Base-by-base conservation (phyloP, 306 rosid species). In the Trichosanthes cucumerina region DNA sequence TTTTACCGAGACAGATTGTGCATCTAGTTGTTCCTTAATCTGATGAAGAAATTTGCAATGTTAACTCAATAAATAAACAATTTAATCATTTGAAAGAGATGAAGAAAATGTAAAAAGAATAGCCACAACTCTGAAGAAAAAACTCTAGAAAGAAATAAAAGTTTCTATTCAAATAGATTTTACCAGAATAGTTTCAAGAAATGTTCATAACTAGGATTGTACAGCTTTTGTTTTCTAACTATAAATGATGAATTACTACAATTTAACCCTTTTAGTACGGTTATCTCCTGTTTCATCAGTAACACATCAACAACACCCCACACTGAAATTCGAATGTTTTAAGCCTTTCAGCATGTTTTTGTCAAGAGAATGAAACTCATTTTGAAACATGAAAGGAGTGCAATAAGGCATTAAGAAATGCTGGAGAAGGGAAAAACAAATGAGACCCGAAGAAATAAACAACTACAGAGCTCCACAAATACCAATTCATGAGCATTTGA, bases 21-120 rank as follows among this genome's bases (percentile, higher is more conserved):
- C 98, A 83, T 82, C 85, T 34, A 94, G 87, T 41, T 92, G 93
- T 59, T 92, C 96, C 89, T 86, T 90, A 62, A 94, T 94, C 91
- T 90, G 90, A 80, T 59, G 15, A 53, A 53, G 62, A 62, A 72
- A 36, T 34, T 78, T 57, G 18, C 78, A 79, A 76, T 41, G 41
- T 73, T 59, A 75, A 34, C 43, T 44, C 39, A 46, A 23, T 8
- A 19, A 71, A 24, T 28, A 69, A 44, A 70, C n/a, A 70, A 23
- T 12, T 44, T 7, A 9, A n/a, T 38, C 65, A 19, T 33, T 52
- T 75, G 15, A 54, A 49, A 53, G 5, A 54, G 65, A 73, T 39
- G 47, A 66, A 36, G 49, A 19, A 39, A 36, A 66, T 2, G 33
- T 38, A n/a, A 9, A 68, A 68, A 19, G 33, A 68, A 39, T 2